These are phyloP conservation scores for Aspergillus neoniger DNA, from an alignment of 2,329 filamentous ascomycete species.

Conservation along the genomic window DNA sequence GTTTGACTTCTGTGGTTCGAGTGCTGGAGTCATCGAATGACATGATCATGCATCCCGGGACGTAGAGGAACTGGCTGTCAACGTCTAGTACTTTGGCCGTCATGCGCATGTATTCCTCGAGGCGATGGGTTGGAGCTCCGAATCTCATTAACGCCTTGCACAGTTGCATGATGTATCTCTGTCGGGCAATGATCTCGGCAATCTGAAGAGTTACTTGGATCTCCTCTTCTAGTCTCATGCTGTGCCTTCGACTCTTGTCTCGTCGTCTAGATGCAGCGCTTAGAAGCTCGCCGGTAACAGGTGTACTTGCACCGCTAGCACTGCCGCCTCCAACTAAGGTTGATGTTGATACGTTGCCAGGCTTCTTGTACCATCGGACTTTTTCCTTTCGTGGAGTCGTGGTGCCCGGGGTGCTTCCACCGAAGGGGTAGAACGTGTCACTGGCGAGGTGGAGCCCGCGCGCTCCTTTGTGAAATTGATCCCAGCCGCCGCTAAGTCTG, in stretches of 20 bases:
- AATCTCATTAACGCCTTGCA: slow-evolving; percentile 85
- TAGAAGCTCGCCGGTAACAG: slow-evolving; percentile 30
- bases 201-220: slow-evolving; percentile 63
- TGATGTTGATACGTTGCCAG: slow-evolving; percentile 26
- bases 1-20: slow-evolving; percentile 51
- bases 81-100: slow-evolving; percentile 82
- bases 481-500: slow-evolving; percentile 2
- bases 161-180: slow-evolving; percentile 80
- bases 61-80: slow-evolving; percentile 85
- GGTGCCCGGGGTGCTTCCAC: slow-evolving; percentile 3
- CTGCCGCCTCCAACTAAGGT: slow-evolving; percentile 23
- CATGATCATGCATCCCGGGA: slow-evolving; percentile 52
- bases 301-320: slow-evolving; percentile 33
- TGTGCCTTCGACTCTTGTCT: slow-evolving; percentile 17
- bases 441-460: background rate
- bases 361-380: slow-evolving; percentile 27
- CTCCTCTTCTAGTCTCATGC: slow-evolving; percentile 46
- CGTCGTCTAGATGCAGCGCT: slow-evolving; percentile 31
- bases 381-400: slow-evolving; percentile 13
- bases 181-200: slow-evolving; percentile 70
- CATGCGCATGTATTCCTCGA: slow-evolving; percentile 88
- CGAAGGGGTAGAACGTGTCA: slow-evolving; percentile 1
- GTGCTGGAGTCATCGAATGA: slow-evolving; percentile 66
- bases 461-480: background rate
- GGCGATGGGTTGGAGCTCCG: slow-evolving; percentile 83